phyloP scores from a whole-genome alignment of 257 asterid species.

The Handroanthus guayacan region DNA sequence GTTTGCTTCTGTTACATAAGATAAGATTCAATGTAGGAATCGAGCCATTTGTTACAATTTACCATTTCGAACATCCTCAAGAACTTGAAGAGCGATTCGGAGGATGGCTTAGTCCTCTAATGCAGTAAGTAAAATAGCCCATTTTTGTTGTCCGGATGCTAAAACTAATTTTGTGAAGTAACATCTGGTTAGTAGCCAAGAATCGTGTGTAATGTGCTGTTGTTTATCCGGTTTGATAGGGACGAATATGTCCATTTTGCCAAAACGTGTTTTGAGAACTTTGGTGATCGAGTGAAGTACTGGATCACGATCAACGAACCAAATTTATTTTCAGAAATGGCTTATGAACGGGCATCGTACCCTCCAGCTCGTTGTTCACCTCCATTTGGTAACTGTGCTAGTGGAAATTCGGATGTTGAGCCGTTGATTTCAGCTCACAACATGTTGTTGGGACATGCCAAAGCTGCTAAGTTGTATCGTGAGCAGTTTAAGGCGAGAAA shows the following conservation, averaged over 20 bases:
- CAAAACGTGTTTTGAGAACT: constrained; percentile 60
- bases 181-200: background rate
- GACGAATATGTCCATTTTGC: constrained; percentile 68
- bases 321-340: constrained; percentile 55
- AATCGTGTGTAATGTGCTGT: background rate
- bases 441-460: constrained; percentile 78
- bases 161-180: background rate
- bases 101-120: constrained; percentile 80
- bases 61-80: constrained; percentile 77
- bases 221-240: constrained; percentile 45
- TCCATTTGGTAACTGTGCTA: constrained; percentile 71
- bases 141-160: background rate
- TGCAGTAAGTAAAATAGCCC: constrained; percentile 61
- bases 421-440: constrained; percentile 70
- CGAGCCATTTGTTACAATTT: constrained; percentile 77
- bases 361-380: constrained; percentile 80
- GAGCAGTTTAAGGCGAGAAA: constrained; percentile 64
- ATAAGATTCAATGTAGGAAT: constrained; percentile 53
- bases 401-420: constrained; percentile 79
- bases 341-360: constrained; percentile 48
- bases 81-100: constrained; percentile 69
- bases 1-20: constrained; percentile 16
- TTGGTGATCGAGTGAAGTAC: constrained; percentile 70
- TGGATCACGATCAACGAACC: constrained; percentile 79
- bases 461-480: constrained; percentile 64